Evolutionary conservation across 257 asterid species (phyloP).

Genomic region (Fraxinus pennsylvanica): DNA sequence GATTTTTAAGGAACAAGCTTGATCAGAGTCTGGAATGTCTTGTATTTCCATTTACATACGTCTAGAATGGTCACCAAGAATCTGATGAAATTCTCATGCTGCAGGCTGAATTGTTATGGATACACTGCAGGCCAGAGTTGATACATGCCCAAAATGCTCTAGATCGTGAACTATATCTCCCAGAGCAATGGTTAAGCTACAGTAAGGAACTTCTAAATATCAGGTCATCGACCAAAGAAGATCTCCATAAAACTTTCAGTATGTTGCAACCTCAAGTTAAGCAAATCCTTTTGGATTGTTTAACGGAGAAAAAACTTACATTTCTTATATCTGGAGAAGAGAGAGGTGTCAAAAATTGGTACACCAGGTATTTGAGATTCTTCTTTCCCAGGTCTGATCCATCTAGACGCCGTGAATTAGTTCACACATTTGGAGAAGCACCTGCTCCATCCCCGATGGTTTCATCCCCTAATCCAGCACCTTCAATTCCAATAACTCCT

Average conservation of each 20-base stretch:
- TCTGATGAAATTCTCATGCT: constrained; percentile 33
- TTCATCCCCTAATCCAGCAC: constrained; percentile 50
- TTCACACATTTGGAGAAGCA: constrained; percentile 49
- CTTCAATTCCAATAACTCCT: constrained; percentile 40
- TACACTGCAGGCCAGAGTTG: constrained; percentile 59
- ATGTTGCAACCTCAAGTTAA: constrained; percentile 49
- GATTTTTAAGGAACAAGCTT: constrained; percentile 8
- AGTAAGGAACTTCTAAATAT: constrained; percentile 26
- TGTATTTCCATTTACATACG: not conserved
- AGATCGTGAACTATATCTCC: constrained; percentile 37
- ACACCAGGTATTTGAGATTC: constrained; percentile 40
- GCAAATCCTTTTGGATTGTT: constrained; percentile 57
- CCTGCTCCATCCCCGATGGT: constrained; percentile 55
- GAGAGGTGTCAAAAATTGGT: constrained; percentile 41
- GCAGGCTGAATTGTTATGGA: constrained; percentile 70
- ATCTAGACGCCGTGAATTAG: constrained; percentile 52
- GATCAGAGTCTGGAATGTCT: constrained; percentile 15
- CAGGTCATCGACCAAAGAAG: constrained; percentile 33
- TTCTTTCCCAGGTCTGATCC: constrained; percentile 37
- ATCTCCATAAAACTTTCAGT: constrained; percentile 23
- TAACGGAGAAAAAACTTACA: constrained; percentile 38
- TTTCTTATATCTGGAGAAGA: constrained; percentile 46
- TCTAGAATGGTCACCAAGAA: constrained; percentile 20
- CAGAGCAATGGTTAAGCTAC: constrained; percentile 25
- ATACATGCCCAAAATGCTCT: constrained; percentile 42